Conservation (phyloP, 75 land plant genomes). For the Selaginella moellendorffii region DNA sequence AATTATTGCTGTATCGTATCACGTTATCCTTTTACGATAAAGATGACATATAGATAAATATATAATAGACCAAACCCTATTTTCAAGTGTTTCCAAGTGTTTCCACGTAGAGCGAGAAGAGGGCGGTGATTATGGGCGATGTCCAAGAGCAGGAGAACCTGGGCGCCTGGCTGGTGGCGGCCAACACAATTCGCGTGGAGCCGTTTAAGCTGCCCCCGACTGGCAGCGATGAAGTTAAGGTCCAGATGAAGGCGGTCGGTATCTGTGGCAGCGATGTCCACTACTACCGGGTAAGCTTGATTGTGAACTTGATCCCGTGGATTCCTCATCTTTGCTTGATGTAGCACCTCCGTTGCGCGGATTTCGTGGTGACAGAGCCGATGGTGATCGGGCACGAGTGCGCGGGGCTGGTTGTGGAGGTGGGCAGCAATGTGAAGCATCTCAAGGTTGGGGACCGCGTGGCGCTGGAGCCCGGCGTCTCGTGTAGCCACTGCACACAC, state of each 20-base stretch:
- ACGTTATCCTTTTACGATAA: too few species aligned
- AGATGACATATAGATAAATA: too few species aligned
- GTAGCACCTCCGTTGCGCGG: background rate
- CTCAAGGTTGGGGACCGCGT: slow-evolving; percentile 72
- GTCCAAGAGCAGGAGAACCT: slow-evolving; percentile 46
- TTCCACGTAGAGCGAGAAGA: too few species aligned
- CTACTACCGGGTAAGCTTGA: slow-evolving; percentile 12
- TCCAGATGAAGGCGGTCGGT: slow-evolving; percentile 23
- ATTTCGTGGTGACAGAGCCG: slow-evolving; percentile 35
- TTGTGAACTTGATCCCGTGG: background rate
- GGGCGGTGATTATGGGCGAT: too few species aligned
- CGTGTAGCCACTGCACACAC: slow-evolving; percentile 35
- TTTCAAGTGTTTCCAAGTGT: too few species aligned
- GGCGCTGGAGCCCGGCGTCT: slow-evolving; percentile 82
- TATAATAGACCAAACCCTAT: too few species aligned
- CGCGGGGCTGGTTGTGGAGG: slow-evolving; percentile 76
- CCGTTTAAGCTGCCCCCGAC: slow-evolving; percentile 55
- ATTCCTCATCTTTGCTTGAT: background rate
- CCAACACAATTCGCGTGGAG: slow-evolving; percentile 52
- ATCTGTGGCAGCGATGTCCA: slow-evolving; percentile 31
- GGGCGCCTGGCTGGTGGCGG: slow-evolving; percentile 69
- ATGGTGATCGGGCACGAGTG: slow-evolving; percentile 96
- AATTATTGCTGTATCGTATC: too few species aligned
- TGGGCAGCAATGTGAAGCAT: slow-evolving; percentile 56
- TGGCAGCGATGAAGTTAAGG: slow-evolving; percentile 14